phyloP scores from a whole-genome alignment of 2,329 filamentous ascomycete species.

The Hypomyces rosellus region DNA sequence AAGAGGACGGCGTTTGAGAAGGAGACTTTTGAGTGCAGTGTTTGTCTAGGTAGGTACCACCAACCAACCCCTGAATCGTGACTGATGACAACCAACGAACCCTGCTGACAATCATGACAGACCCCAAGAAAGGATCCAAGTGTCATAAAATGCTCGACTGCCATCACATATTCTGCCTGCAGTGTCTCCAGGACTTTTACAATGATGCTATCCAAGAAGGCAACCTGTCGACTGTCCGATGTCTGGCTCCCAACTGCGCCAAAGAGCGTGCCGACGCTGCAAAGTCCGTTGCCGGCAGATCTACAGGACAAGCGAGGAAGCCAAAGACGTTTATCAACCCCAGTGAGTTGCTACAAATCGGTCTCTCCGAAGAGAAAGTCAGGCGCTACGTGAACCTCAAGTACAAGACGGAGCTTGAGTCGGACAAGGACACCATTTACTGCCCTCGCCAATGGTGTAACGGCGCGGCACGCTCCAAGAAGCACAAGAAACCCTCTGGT shows the following conservation, averaged over 20 bases:
- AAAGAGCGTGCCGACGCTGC: constrained; percentile 45
- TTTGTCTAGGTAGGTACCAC: constrained; percentile 62
- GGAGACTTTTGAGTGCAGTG: constrained; percentile 79
- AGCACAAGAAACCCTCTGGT: constrained; percentile 64
- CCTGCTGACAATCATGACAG: constrained; percentile 33
- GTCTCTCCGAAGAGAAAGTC: constrained; percentile 63
- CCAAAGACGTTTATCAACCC: constrained; percentile 66
- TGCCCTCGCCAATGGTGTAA: constrained; percentile 92
- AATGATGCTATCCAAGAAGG: constrained; percentile 81
- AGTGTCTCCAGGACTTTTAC: constrained; percentile 89
- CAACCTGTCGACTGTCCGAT: constrained; percentile 71
- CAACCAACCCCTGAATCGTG: not conserved
- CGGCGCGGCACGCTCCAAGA: constrained; percentile 73
- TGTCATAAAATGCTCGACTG: constrained; percentile 82
- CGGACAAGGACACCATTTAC: constrained; percentile 86
- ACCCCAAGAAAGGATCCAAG: constrained; percentile 78
- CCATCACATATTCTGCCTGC: constrained; percentile 81
- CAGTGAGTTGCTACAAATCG: constrained; percentile 75
- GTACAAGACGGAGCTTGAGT: constrained; percentile 86
- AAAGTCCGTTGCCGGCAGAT: constrained; percentile 5
- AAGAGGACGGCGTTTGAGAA: constrained; percentile 71
- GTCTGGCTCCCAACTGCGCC: constrained; percentile 72
- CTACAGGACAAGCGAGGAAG: constrained; percentile 37
- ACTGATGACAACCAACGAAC: not conserved
- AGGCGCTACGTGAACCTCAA: constrained; percentile 84